phyloP scores from a whole-genome alignment of 768 basidiomycete genomes.

The Hydnomerulius pinastri region DNA sequence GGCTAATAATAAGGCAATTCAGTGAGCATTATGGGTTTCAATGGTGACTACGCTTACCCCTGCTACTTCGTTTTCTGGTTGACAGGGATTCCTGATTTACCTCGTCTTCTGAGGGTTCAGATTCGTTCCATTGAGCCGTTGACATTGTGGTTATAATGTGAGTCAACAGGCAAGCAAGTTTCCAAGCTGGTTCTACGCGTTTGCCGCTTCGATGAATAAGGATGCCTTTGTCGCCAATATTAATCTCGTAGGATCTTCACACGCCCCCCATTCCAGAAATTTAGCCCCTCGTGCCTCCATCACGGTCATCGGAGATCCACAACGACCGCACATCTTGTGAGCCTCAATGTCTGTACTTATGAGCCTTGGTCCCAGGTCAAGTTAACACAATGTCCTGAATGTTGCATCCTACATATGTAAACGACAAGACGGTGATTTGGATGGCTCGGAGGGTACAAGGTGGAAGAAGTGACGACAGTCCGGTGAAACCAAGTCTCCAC shows the following conservation, averaged over 20 bases:
- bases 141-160: conserved; percentile 28
- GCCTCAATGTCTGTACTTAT: too few relatives aligned
- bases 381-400: too few relatives aligned
- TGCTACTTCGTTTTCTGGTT: conserved; percentile 62
- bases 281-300: conserved; percentile 9
- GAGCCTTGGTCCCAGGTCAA: too few relatives aligned
- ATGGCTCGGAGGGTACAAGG: background rate
- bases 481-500: background rate
- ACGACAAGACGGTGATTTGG: background rate
- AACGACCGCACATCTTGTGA: too few relatives aligned
- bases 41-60: conserved; percentile 42
- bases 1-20: conserved; percentile 43
- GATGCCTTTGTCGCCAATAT: too few relatives aligned
- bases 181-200: too few relatives aligned
- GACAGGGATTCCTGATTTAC: conserved; percentile 41
- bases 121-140: conserved; percentile 50
- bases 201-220: too few relatives aligned
- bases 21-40: conserved; percentile 8
- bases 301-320: background rate
- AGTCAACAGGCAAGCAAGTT: too few relatives aligned
- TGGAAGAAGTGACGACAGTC: background rate
- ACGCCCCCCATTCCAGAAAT: conserved; percentile 11
- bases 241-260: conserved; percentile 16
- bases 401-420: background rate
- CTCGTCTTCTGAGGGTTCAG: conserved; percentile 64